Conservation (phyloP, 768 basidiomycete species). For the Xerocomellus amylosporus region DNA sequence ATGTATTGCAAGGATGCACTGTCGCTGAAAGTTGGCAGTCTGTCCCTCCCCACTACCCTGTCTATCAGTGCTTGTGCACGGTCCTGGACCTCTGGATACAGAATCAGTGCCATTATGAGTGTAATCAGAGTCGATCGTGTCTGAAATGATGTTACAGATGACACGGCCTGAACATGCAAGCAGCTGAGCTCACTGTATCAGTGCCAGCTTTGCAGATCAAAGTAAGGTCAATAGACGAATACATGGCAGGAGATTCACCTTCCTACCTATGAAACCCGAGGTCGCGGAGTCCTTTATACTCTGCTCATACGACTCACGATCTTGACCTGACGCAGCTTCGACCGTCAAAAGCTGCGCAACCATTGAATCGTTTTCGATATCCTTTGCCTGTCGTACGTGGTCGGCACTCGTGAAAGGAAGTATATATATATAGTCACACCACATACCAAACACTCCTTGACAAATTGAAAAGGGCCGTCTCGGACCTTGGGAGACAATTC, state of each 20-base stretch:
- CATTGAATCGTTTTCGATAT: conserved; percentile 21
- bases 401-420: not conserved
- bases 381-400: conserved; percentile 14
- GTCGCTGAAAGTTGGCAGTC: conserved; percentile 18
- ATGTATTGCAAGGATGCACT: conserved; percentile 18
- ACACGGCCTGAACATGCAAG: not conserved
- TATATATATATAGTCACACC: not conserved
- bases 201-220: conserved; percentile 11
- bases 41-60: conserved; percentile 16
- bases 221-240: not conserved
- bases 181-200: conserved; percentile 10
- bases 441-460: conserved; percentile 21
- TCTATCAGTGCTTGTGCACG: conserved; percentile 20
- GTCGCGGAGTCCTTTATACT: conserved; percentile 17
- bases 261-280: conserved; percentile 23
- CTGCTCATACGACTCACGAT: conserved; percentile 14
- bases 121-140: conserved; percentile 11
- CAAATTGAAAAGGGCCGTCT: conserved; percentile 22
- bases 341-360: conserved; percentile 19
- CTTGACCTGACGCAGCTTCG: not conserved
- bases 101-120: conserved; percentile 20
- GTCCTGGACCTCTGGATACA: conserved; percentile 23
- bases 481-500: conserved; percentile 12
- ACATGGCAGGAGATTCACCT: not conserved
- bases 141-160: conserved; percentile 7